Percentiles rank a stretch among this genome's conserved stretches.
phyloP scores from a whole-genome alignment of 345 rosid genomes.

The Acer saccharum region DNA sequence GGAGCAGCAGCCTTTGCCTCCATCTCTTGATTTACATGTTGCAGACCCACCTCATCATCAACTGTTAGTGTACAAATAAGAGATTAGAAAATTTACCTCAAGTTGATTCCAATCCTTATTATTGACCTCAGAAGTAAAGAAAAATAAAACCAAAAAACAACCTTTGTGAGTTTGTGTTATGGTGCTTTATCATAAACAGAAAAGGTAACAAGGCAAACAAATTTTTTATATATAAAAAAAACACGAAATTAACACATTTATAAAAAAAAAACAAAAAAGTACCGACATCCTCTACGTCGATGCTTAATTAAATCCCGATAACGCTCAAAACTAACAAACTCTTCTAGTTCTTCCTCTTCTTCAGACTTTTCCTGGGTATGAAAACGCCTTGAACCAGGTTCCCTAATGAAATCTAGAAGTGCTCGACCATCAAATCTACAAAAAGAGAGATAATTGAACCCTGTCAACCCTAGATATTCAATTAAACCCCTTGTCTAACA shows the following conservation, averaged over 20 bases:
- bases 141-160: not conserved
- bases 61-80: conserved; percentile 53
- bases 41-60: conserved; percentile 85
- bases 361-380: conserved; percentile 64
- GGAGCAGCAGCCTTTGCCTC: conserved; percentile 73
- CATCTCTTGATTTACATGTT: conserved; percentile 77
- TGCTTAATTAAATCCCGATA: conserved; percentile 99
- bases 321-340: conserved; percentile 99
- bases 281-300: conserved; percentile 99
- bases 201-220: conserved; percentile 13
- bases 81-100: conserved; percentile 22
- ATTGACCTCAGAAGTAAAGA: conserved; percentile 22
- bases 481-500: not conserved
- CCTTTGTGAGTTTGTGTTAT: conserved; percentile 10
- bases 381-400: conserved; percentile 53
- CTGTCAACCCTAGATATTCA: not conserved
- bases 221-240: not conserved
- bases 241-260: conserved; percentile 26
- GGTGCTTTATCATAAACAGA: conserved; percentile 21
- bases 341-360: conserved; percentile 96
- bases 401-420: conserved; percentile 89
- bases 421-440: conserved; percentile 90
- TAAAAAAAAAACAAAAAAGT: conserved; percentile 51
- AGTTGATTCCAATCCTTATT: not conserved
- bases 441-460: not conserved